A percentile compares a stretch with the other conserved stretches of the same genome.
These are phyloP conservation scores for Leccinum subtestaceum DNA, from an alignment of 768 basidiomycete genomes.

Conservation along the genomic window DNA sequence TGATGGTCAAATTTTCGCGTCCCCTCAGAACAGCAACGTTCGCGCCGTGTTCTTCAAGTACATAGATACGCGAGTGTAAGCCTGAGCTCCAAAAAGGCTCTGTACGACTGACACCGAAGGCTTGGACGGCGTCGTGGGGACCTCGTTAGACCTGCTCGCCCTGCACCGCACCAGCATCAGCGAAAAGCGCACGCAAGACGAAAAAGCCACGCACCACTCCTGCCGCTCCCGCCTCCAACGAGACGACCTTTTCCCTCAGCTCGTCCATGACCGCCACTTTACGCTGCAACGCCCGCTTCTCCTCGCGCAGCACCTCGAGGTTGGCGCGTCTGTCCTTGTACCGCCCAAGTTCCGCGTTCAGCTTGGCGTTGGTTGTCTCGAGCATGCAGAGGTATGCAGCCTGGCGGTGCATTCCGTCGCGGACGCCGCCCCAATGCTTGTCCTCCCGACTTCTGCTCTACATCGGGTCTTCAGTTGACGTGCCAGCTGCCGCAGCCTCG, in stretches of 20 bases:
- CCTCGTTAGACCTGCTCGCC: slow-evolving; percentile 36
- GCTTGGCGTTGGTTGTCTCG: slow-evolving; percentile 55
- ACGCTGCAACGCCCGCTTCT: slow-evolving; percentile 62
- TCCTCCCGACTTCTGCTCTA: slow-evolving; percentile 33
- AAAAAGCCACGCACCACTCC: slow-evolving; percentile 45
- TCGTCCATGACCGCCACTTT: slow-evolving; percentile 51
- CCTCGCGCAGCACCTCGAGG: slow-evolving; percentile 70
- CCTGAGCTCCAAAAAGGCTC: slow-evolving; percentile 54
- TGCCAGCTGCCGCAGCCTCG: slow-evolving; percentile 29
- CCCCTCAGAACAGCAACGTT: slow-evolving; percentile 49
- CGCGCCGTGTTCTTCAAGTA: slow-evolving; percentile 63
- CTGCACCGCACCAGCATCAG: slow-evolving; percentile 21
- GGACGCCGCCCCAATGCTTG: slow-evolving; percentile 59
- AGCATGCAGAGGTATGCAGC: slow-evolving; percentile 57
- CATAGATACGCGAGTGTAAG: slow-evolving; percentile 54
- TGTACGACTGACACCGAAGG: slow-evolving; percentile 57
- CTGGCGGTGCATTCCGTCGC: slow-evolving; percentile 68
- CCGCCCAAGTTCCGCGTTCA: slow-evolving; percentile 50
- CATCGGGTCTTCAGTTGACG: slow-evolving; percentile 21
- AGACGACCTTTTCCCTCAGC: slow-evolving; percentile 51
- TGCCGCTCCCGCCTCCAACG: slow-evolving; percentile 52
- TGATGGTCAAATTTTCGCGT: slow-evolving; percentile 37
- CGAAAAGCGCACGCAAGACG: background rate
- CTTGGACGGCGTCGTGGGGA: slow-evolving; percentile 37
- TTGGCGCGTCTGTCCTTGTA: slow-evolving; percentile 57